Percentiles rank a stretch among this genome's conserved stretches.
These are phyloP conservation scores for Ustilaginoidea virens DNA, from an alignment of 2,329 filamentous ascomycete species.

Conservation along the genomic window DNA sequence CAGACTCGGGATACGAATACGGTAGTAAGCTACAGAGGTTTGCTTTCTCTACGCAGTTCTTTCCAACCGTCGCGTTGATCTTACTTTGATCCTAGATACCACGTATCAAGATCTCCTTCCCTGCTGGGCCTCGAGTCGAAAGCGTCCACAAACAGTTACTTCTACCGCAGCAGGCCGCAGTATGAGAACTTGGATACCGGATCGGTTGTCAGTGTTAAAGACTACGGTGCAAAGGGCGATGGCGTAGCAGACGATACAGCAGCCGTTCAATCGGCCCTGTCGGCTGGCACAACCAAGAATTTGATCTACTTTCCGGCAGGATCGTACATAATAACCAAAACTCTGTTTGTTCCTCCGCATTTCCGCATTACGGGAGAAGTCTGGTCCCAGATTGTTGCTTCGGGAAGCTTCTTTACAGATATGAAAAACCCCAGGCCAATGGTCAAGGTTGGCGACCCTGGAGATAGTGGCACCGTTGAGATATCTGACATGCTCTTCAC, in stretches of 20 bases:
- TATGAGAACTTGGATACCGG: neutral
- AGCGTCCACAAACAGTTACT: too few relatives aligned
- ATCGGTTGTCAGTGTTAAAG: conserved; percentile 1
- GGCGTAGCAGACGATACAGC: conserved; percentile 27
- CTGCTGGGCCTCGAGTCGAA: too few relatives aligned
- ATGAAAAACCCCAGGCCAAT: conserved; percentile 36
- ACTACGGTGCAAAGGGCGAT: conserved; percentile 2
- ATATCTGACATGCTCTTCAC: conserved; percentile 55
- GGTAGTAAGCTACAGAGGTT: too few relatives aligned
- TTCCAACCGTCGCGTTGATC: neutral
- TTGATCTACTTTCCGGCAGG: conserved; percentile 11
- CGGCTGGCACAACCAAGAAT: neutral
- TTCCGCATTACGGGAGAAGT: conserved; percentile 21
- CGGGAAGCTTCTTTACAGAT: conserved; percentile 8
- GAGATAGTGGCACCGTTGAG: conserved; percentile 49
- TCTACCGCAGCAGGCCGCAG: neutral
- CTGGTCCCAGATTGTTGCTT: conserved; percentile 14
- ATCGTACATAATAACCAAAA: conserved; percentile 22
- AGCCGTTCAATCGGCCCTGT: neutral
- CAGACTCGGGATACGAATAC: neutral
- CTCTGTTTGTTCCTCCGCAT: conserved; percentile 17
- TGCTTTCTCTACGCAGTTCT: too few relatives aligned
- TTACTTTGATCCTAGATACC: neutral
- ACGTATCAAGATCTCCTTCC: neutral
- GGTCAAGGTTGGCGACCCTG: conserved; percentile 46